phyloP scores from a whole-genome alignment of 495 filamentous ascomycete genomes.

The Letharia lupina region DNA sequence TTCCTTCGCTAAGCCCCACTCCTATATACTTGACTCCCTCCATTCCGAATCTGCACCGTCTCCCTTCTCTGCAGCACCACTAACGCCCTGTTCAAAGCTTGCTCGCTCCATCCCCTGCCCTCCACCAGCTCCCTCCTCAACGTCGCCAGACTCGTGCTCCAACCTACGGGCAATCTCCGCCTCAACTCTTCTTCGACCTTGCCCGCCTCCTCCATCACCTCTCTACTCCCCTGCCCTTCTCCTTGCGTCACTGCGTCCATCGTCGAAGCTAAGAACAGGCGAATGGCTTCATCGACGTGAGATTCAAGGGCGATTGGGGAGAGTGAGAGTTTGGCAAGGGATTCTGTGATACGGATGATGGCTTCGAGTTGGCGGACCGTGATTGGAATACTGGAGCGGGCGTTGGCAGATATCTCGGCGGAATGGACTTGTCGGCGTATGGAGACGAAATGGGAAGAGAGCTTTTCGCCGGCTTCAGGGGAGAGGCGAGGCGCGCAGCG shows the following conservation, averaged over 20 bases:
- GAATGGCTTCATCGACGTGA: slow-evolving; percentile 97
- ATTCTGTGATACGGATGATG: slow-evolving; percentile 94
- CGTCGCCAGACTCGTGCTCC: slow-evolving; percentile 83
- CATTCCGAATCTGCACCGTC: slow-evolving; percentile 82
- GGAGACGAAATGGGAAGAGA: slow-evolving; percentile 93
- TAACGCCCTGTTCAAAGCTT: slow-evolving; percentile 73
- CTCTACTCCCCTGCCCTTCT: slow-evolving; percentile 54
- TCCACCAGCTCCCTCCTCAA: slow-evolving; percentile 86
- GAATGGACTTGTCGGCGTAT: slow-evolving; percentile 93
- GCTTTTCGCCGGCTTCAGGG: slow-evolving; percentile 87
- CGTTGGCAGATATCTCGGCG: slow-evolving; percentile 75
- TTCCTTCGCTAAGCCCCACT: slow-evolving; percentile 44
- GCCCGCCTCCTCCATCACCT: slow-evolving; percentile 78
- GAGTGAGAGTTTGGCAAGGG: slow-evolving; percentile 83
- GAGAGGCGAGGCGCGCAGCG: slow-evolving; percentile 90
- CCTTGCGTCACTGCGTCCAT: slow-evolving; percentile 98
- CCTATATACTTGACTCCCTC: slow-evolving; percentile 81
- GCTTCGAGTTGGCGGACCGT: slow-evolving; percentile 95
- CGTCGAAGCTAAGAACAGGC: slow-evolving; percentile 90
- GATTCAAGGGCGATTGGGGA: slow-evolving; percentile 76
- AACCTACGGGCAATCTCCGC: slow-evolving; percentile 83
- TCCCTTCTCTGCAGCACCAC: slow-evolving; percentile 81
- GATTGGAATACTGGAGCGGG: slow-evolving; percentile 89
- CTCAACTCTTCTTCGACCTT: slow-evolving; percentile 90
- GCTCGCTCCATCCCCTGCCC: slow-evolving; percentile 76